Conservation (phyloP, 192 early-diverging fungal species). For the Podila epicladia region DNA sequence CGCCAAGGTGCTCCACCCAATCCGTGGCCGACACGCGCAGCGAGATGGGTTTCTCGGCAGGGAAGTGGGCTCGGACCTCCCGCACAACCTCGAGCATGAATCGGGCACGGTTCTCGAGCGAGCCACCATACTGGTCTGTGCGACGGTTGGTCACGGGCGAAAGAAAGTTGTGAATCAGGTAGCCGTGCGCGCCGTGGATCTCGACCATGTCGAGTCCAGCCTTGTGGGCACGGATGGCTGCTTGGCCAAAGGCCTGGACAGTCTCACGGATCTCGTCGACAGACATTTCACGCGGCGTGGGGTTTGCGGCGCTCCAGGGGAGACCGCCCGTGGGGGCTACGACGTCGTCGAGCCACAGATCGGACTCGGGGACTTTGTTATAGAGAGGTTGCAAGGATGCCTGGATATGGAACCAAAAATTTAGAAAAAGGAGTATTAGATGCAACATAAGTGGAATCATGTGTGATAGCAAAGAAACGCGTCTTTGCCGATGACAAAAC, state of each 20-base stretch:
- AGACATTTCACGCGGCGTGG: conserved; percentile 66
- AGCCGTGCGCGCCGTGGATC: conserved; percentile 93
- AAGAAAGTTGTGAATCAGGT: conserved; percentile 84
- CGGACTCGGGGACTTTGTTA: conserved; percentile 11
- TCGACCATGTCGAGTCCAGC: conserved; percentile 93
- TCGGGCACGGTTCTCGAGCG: conserved; percentile 83
- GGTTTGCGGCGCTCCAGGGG: conserved; percentile 49
- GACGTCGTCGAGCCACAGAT: conserved; percentile 77
- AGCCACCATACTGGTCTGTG: conserved; percentile 93
- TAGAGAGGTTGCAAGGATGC: not conserved
- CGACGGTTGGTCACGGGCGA: conserved; percentile 85
- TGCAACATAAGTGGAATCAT: not conserved
- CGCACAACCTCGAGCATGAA: conserved; percentile 67
- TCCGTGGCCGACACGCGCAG: conserved; percentile 85
- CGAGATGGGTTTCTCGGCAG: conserved; percentile 75
- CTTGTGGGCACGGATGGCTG: conserved; percentile 74
- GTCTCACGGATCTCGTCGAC: conserved; percentile 73
- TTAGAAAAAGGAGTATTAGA: not conserved
- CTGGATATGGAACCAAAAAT: not conserved
- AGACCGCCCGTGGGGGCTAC: conserved; percentile 68
- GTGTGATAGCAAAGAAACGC: not conserved
- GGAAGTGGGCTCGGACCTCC: conserved; percentile 71
- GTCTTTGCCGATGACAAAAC: not conserved
- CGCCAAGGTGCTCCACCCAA: conserved; percentile 58
- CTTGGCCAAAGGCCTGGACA: conserved; percentile 69